These are phyloP conservation scores for Panellus pusillus DNA, from an alignment of 768 basidiomycete species.

Conservation along the genomic window DNA sequence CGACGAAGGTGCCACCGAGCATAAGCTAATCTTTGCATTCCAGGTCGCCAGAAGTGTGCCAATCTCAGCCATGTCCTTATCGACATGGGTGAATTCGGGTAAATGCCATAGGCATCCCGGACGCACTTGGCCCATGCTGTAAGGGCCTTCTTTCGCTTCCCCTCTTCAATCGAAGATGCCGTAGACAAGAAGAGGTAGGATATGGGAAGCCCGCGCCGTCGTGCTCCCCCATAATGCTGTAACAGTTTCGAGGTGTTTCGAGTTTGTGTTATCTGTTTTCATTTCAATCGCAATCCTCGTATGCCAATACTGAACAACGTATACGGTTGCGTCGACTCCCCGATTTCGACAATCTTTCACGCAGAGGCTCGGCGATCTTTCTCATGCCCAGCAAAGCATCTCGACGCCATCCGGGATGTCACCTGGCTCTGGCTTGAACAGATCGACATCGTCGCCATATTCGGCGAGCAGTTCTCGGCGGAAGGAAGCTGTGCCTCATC, in stretches of 20 bases:
- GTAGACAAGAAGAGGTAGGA: constrained; percentile 26
- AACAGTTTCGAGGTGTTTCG: constrained; percentile 25
- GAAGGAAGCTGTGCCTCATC: constrained; percentile 10
- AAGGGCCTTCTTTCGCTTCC: constrained; percentile 24
- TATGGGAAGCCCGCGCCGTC: constrained; percentile 27
- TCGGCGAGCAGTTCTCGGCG: constrained; percentile 1
- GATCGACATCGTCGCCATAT: constrained; percentile 2
- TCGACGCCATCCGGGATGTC: constrained; percentile 19
- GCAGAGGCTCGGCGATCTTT: constrained; percentile 6
- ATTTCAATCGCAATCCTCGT: too few relatives aligned
- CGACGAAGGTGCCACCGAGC: constrained; percentile 22
- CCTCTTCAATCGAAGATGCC: constrained; percentile 16
- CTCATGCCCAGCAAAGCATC: constrained; percentile 18
- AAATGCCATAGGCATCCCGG: constrained; percentile 11
- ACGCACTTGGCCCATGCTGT: constrained; percentile 19
- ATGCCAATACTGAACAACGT: too few relatives aligned
- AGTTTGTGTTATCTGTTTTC: constrained; percentile 23
- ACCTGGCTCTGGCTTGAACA: neutral
- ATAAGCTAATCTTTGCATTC: constrained; percentile 18
- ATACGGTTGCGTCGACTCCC: too few relatives aligned
- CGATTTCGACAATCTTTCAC: constrained; percentile 14
- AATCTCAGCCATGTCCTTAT: constrained; percentile 25
- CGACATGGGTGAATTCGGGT: constrained; percentile 16
- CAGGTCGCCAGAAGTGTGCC: constrained; percentile 3
- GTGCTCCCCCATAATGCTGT: constrained; percentile 24